These are phyloP conservation scores for Gracilariopsis chorda DNA, from an alignment of 23 red algal genomes.

Conservation along the genomic window DNA sequence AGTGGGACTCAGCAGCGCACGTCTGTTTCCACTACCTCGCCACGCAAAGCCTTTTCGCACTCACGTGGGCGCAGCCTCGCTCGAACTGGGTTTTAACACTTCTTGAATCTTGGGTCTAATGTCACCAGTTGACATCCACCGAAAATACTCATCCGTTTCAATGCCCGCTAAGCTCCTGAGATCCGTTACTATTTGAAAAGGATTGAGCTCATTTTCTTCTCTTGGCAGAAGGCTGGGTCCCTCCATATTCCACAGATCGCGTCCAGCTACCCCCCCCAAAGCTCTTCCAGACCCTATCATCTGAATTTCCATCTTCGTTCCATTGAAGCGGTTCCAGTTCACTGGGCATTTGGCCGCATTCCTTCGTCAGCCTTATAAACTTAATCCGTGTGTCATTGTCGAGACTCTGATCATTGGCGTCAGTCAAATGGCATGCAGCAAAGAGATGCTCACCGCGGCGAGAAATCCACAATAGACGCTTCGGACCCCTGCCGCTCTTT, in stretches of 20 bases:
- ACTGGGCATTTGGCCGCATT: neutral
- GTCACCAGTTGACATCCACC: neutral
- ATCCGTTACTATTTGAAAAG: neutral
- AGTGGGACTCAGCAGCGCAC: too few species aligned
- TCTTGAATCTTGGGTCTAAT: too few species aligned
- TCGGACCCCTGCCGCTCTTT: neutral
- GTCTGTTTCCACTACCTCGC: too few species aligned
- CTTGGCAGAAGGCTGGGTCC: too few species aligned
- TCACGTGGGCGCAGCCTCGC: too few species aligned
- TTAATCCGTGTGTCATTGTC: neutral
- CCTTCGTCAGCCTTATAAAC: neutral
- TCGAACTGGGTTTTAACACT: too few species aligned
- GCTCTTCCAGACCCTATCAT: neutral
- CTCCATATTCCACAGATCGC: neutral
- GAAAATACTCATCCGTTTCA: neutral
- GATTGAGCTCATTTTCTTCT: neutral
- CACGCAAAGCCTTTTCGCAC: too few species aligned
- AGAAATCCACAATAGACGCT: neutral
- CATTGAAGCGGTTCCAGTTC: too few species aligned
- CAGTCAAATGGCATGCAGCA: neutral
- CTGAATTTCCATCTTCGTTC: neutral
- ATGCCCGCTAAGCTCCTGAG: neutral
- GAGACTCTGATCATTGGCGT: neutral
- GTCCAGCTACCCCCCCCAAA: neutral
- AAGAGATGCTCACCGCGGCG: neutral